Base-by-base conservation (phyloP, 1,284 basidiomycete genomes). In the Coniferiporia weirii region DNA sequence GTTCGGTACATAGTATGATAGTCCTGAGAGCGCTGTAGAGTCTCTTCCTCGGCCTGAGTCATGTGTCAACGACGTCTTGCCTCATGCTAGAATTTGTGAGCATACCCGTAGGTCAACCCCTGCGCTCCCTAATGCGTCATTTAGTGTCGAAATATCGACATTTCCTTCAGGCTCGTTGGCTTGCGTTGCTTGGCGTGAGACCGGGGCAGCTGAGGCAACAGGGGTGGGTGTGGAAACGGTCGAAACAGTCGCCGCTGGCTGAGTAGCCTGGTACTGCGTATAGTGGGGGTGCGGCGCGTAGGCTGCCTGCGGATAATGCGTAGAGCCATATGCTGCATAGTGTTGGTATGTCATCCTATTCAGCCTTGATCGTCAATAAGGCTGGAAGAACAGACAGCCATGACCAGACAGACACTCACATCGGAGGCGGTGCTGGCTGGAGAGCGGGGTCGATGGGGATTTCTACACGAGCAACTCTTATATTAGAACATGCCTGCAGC, bases 101-200 rank as follows among this genome's bases (percentile, higher is more conserved):
- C 78, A 63, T 66, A 89, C 89, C 67, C 87, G 75, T 40, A 92
- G 73, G 73, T 93, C 90, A 6, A 93, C 87, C 13, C 90, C 90
- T 12, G 89, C 89, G 66, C 87, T 90, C 4, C 89, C 90, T 3
- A 92, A 72, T 1, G 89, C 90, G 67, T 93, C 90, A 60, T 90
- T 92, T 49, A 93, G 67, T 4, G 85, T 88, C 9, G 87, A 81
- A 43, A 90, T 80, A 66, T 91, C 89, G 1, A 84, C 73, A 27
- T 57, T 63, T 3, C 81, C 85, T 63, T 88, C 57, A 0, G 35
- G 36, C n/a, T 59, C 57, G 20, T 44, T 45, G 17, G 48, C 19
- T 52, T 65, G 56, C 35, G 66, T 56, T 43, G 66, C 52, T 44
- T 64, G 55, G 45, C 60, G 52, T 6, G 57, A 51, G 17, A 62